Conservation (phyloP, 768 basidiomycete genomes). For the Rhizopogon rudus region DNA sequence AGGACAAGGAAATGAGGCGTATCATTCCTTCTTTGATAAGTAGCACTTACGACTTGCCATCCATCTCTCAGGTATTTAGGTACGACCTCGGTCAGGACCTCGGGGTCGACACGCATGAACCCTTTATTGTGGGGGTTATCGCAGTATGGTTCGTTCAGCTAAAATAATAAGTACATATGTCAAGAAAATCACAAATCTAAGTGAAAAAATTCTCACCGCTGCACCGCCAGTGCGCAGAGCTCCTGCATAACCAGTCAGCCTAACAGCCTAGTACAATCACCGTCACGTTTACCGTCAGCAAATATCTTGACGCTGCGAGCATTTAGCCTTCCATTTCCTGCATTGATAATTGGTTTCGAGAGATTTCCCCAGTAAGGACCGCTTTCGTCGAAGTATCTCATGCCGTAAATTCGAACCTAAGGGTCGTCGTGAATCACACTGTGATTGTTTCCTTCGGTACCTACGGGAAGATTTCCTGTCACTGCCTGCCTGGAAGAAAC, state of each 20-base stretch:
- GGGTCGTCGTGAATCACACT: constrained; percentile 1
- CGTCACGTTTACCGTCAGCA: constrained; percentile 38
- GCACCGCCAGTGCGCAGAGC: constrained; percentile 89
- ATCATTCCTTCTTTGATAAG: not conserved
- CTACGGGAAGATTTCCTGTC: constrained; percentile 55
- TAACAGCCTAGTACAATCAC: not conserved
- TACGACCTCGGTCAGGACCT: constrained; percentile 58
- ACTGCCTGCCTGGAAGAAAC: constrained; percentile 52
- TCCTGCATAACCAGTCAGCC: constrained; percentile 38
- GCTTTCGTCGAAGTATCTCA: constrained; percentile 66
- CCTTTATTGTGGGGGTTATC: constrained; percentile 75
- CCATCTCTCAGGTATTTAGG: constrained; percentile 70
- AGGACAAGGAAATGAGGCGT: not conserved
- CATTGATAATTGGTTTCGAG: constrained; percentile 47
- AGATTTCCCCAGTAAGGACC: constrained; percentile 72
- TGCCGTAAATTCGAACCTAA: constrained; percentile 76
- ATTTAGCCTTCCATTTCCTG: constrained; percentile 58
- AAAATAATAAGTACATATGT: not conserved
- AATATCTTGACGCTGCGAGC: constrained; percentile 79
- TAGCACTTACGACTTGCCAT: constrained; percentile 80
- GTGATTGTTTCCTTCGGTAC: constrained; percentile 6
- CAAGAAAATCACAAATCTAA: not conserved
- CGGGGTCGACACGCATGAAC: constrained; percentile 66
- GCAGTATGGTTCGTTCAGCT: constrained; percentile 80
- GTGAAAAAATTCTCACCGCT: constrained; percentile 46